Evolutionary conservation across 2,329 filamentous ascomycete genomes (phyloP), one percentile per base, ranked within the genome.

Genomic region (Penicillium sp.): DNA sequence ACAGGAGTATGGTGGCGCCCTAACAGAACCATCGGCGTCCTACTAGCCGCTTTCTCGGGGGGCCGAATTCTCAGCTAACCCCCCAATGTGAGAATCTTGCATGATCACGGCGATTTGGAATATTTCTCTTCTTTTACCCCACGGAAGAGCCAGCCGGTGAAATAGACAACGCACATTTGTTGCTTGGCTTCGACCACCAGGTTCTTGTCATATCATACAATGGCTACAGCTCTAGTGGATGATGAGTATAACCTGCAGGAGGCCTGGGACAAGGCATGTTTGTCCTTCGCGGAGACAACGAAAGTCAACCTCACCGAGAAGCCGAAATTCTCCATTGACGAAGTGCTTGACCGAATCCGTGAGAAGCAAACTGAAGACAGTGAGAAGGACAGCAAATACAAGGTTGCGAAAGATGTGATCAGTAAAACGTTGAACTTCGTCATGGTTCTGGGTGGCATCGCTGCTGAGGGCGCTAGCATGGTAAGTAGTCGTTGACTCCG

Each of bases 391-490:
- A 53, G 53, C 18, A 60, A 56, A 52, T 60, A 59, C 42, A 54
- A 33, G 28, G 51, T 47, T 12, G 58, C 57, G 14, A 60, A 57
- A 39, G 50, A 58, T 49, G 55, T 55, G 6, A 55, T 63, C 19
- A 41, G 56, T 34, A 63, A 63, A 41, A 63, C 61, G 0, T 47
- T 60, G 38, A 53, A 52, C 10, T 62, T 56, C 16, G 57, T 64
- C 28, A 52, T 51, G 46, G 55, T 56, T 16, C 40, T 64, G 6
- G 62, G 61, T 5, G 53, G 56, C 1, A 57, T 64, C 18, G 60
- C 53, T 25, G 56, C 60, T 4, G 53, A 63, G 19, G 56, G 58
- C 10, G 61, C 62, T 2, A 64, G 61, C 6, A 63, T 64, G 55
- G 62, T 64, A 30, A 46, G 56, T 38, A 14, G 9, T 13, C 25